These are phyloP conservation scores for Nitzschia sp. DNA, from an alignment of 108 stramenopile species.

Conservation along the genomic window DNA sequence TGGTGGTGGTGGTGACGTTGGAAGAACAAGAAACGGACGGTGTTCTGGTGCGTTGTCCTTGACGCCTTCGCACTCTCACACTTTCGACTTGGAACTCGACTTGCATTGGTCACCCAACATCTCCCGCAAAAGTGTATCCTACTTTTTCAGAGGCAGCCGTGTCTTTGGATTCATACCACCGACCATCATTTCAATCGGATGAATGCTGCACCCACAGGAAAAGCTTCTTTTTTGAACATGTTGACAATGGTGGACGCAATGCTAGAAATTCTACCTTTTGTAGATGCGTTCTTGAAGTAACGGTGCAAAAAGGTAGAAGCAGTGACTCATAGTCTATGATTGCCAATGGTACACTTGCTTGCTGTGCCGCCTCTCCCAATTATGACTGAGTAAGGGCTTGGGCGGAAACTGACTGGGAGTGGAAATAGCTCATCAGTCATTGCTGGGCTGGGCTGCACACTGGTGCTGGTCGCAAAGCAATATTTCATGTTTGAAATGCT, in stretches of 20 bases:
- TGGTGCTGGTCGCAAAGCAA: too few species aligned
- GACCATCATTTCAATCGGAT: background rate
- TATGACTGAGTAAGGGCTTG: constrained; percentile 17
- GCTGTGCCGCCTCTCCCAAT: constrained; percentile 8
- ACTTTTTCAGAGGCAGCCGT: constrained; percentile 37
- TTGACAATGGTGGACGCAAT: constrained; percentile 36
- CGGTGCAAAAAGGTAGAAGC: constrained; percentile 9
- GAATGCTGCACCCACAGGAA: background rate
- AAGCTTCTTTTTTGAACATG: constrained; percentile 3
- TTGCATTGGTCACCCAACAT: constrained; percentile 11
- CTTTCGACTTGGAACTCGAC: constrained; percentile 33
- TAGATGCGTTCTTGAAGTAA: constrained; percentile 21
- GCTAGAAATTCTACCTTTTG: constrained; percentile 25
- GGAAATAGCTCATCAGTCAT: background rate
- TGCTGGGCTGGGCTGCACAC: background rate
- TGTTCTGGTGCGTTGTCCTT: background rate
- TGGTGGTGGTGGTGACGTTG: too few species aligned
- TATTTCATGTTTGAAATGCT: too few species aligned
- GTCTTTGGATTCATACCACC: constrained; percentile 33
- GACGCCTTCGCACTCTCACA: constrained; percentile 7
- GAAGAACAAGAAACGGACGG: too few species aligned
- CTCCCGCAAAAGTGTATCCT: constrained; percentile 33
- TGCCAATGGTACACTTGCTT: constrained; percentile 19
- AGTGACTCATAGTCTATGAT: constrained; percentile 21
- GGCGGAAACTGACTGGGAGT: constrained; percentile 11